Percentiles rank a stretch among this genome's conserved stretches.
These are phyloP conservation scores for Gaeumannomyces tritici DNA, from an alignment of 2,329 filamentous ascomycete species.

Conservation along the genomic window DNA sequence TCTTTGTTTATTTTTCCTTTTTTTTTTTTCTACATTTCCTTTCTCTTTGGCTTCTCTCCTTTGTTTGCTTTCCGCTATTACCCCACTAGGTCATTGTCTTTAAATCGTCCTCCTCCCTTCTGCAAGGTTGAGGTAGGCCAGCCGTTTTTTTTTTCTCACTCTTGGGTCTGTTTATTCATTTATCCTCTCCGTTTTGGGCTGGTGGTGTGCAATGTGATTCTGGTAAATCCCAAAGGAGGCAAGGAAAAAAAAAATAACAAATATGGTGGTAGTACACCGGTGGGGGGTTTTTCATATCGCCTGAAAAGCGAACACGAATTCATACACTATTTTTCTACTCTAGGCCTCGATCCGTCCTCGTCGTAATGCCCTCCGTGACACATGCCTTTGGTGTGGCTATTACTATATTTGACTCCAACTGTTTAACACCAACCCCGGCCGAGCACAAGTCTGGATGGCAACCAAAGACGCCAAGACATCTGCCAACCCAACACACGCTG, in stretches of 20 bases:
- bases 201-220: background rate
- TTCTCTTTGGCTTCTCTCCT: constrained; percentile 3
- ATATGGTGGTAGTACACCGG: background rate
- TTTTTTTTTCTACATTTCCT: background rate
- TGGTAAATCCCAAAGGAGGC: background rate
- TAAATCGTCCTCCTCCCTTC: background rate
- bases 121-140: background rate
- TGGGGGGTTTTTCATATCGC: no score
- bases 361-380: no score
- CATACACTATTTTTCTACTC: no score
- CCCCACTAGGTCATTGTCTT: background rate
- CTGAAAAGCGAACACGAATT: no score
- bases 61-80: background rate
- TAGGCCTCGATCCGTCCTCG: no score
- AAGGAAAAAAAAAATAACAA: background rate
- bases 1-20: no score
- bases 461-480: no score
- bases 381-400: no score
- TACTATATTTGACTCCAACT: no score
- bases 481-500: no score
- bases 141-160: background rate
- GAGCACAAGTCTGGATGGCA: no score
- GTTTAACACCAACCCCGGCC: no score
- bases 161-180: background rate
- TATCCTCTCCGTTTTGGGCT: background rate